Percentiles rank a stretch among this genome's conserved stretches.
Evolutionary conservation across 164 flowering plant species (phyloP).

Genomic region (Vitis vinifera): ASM3070453v1 NC_081809.1:5154501-5155000

Average conservation of each 20-base stretch:
- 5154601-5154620: background rate
- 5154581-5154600: background rate
- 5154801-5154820: too few species aligned
- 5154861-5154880: conserved; percentile 50
- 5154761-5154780: background rate
- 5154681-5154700: conserved; percentile 52
- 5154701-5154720: conserved; percentile 57
- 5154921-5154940: background rate
- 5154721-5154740: conserved; percentile 95
- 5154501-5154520: conserved; percentile 73
- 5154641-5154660: conserved; percentile 29
- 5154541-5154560: conserved; percentile 60
- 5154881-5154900: conserved; percentile 33
- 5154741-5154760: conserved; percentile 53
- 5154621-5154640: too few species aligned
- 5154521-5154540: conserved; percentile 63
- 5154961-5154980: too few species aligned
- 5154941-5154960: background rate
- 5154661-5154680: conserved; percentile 72
- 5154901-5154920: background rate
- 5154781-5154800: too few species aligned
- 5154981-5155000: conserved; percentile 91
- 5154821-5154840: too few species aligned
- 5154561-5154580: conserved; percentile 90
- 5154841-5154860: conserved; percentile 67